Conservation (phyloP, 257 asterid genomes). For the Scutellaria baicalensis region DNA sequence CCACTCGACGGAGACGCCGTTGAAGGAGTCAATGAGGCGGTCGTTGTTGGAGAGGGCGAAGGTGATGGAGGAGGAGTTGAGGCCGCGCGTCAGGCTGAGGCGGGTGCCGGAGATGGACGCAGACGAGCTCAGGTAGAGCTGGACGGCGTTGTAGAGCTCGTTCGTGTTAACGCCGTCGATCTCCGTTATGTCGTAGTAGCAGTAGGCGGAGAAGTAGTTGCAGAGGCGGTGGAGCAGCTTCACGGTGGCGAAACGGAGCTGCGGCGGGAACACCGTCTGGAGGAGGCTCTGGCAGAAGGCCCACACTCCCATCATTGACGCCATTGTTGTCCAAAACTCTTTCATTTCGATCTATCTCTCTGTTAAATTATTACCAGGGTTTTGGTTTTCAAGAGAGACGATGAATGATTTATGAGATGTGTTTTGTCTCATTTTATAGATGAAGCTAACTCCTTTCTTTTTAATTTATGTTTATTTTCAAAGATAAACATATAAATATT, state of each 20-base stretch:
- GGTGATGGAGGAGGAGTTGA: conserved; percentile 33
- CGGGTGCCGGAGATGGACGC: conserved; percentile 34
- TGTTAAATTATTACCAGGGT: background rate
- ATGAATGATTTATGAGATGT: too few species aligned
- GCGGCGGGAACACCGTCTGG: conserved; percentile 34
- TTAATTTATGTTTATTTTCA: too few species aligned
- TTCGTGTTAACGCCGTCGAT: conserved; percentile 47
- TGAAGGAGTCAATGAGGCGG: conserved; percentile 21
- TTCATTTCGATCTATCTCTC: conserved; percentile 21
- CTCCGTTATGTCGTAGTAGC: conserved; percentile 41
- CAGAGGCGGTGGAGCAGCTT: conserved; percentile 27
- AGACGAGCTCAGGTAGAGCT: conserved; percentile 36
- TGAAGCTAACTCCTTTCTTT: too few species aligned
- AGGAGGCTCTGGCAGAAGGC: conserved; percentile 35
- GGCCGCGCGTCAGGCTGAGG: conserved; percentile 30
- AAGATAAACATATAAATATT: too few species aligned
- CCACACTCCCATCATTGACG: conserved; percentile 37
- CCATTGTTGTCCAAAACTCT: conserved; percentile 36
- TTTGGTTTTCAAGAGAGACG: too few species aligned
- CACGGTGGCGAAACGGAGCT: conserved; percentile 31
- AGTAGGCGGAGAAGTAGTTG: conserved; percentile 31
- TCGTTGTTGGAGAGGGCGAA: conserved; percentile 39
- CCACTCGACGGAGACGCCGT: conserved; percentile 28
- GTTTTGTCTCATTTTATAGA: too few species aligned
- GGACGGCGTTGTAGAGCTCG: conserved; percentile 44